Conservation (phyloP, 1,284 basidiomycete genomes). For the Papiliotrema fonsecae region DNA sequence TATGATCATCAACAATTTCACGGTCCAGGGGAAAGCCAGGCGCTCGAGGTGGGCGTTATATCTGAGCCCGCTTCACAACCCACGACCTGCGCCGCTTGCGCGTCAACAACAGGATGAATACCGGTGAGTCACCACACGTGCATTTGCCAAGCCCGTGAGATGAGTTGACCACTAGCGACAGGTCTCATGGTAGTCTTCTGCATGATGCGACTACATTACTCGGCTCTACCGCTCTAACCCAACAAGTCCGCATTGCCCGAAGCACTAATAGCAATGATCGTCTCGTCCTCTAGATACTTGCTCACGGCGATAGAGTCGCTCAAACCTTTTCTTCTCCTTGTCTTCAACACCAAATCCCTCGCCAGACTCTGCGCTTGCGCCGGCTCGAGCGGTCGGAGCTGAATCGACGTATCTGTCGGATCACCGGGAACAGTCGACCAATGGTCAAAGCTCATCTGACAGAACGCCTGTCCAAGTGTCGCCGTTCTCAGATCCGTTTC, state of each 20-base stretch:
- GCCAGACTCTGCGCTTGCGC: constrained; percentile 90
- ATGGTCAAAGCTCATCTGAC: constrained; percentile 92
- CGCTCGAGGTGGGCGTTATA: too few relatives aligned
- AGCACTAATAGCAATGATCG: constrained; percentile 70
- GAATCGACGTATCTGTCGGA: constrained; percentile 92
- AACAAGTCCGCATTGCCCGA: constrained; percentile 84
- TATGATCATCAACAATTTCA: too few relatives aligned
- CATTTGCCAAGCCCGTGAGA: too few relatives aligned
- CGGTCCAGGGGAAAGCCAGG: too few relatives aligned
- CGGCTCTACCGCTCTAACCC: constrained; percentile 46
- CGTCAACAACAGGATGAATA: too few relatives aligned
- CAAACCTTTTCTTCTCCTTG: constrained; percentile 88
- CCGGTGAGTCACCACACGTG: too few relatives aligned
- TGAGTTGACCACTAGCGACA: too few relatives aligned
- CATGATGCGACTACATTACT: not conserved
- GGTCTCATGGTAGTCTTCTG: too few relatives aligned
- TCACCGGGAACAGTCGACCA: constrained; percentile 99
- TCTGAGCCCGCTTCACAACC: too few relatives aligned
- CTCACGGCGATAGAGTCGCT: constrained; percentile 90
- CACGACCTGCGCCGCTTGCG: too few relatives aligned
- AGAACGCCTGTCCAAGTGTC: constrained; percentile 97
- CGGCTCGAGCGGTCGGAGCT: constrained; percentile 91
- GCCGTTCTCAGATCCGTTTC: constrained; percentile 96
- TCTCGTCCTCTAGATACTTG: constrained; percentile 87
- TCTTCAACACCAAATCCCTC: constrained; percentile 91